phyloP scores from a whole-genome alignment of 2,329 filamentous ascomycete genomes.

The Myriangium duriaei region DNA sequence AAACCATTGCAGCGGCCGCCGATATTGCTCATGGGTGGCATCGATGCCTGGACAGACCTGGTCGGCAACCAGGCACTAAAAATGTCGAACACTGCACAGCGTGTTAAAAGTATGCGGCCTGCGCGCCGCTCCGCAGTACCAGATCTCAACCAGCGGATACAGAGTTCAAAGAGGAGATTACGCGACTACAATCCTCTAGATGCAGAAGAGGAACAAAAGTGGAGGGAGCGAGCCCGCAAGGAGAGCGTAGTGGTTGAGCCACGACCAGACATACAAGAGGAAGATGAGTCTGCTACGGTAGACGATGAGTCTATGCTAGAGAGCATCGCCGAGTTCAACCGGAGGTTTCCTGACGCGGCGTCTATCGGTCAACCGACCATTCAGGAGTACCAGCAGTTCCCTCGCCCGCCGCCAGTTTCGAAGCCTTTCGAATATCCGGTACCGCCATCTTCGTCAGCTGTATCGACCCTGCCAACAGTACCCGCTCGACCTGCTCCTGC shows the following conservation, averaged over 20 bases:
- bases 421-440: constrained; percentile 20
- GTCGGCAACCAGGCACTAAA: constrained; percentile 56
- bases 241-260: constrained; percentile 43
- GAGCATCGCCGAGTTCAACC: constrained; percentile 71
- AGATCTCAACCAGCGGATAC: constrained; percentile 30
- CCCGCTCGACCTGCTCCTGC: constrained; percentile 48
- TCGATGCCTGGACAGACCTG: constrained; percentile 79
- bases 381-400: constrained; percentile 4
- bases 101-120: constrained; percentile 36
- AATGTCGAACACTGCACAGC: constrained; percentile 42
- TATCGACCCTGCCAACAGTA: constrained; percentile 33
- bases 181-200: constrained; percentile 60
- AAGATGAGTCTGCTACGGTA: constrained; percentile 19
- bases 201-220: constrained; percentile 66
- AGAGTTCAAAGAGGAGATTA: constrained; percentile 43
- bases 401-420: constrained; percentile 28
- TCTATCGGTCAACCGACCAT: constrained; percentile 32
- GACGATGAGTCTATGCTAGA: constrained; percentile 44
- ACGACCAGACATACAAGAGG: constrained; percentile 19
- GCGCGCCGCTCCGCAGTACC: constrained; percentile 41
- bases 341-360: constrained; percentile 63
- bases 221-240: constrained; percentile 62
- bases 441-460: constrained; percentile 22
- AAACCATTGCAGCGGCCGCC: constrained; percentile 61
- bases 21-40: constrained; percentile 66